These are phyloP conservation scores for Gigaspora rosea DNA, from an alignment of 192 early-diverging fungal species.

Conservation along the genomic window DNA sequence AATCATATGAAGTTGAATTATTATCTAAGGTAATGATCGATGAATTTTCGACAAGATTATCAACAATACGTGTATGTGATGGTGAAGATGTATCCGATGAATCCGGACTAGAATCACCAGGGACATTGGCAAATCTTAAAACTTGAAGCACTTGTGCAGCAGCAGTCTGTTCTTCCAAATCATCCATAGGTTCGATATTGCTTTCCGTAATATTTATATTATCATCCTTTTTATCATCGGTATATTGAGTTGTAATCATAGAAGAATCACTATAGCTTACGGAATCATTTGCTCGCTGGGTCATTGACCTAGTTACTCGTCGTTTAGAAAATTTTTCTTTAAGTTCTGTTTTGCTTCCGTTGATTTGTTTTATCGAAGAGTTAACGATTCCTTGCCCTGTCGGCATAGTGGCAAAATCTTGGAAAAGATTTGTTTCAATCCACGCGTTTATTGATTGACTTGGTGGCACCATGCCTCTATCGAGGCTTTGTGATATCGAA, in stretches of 20 bases:
- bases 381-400: not conserved
- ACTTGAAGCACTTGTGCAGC: constrained; percentile 16
- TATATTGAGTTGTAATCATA: not conserved
- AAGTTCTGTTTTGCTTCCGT: not conserved
- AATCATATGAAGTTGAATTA: too few species aligned
- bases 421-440: constrained; percentile 27
- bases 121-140: constrained; percentile 5
- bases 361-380: not conserved
- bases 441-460: constrained; percentile 28
- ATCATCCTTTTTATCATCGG: not conserved
- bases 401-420: constrained; percentile 29
- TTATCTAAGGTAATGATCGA: not conserved
- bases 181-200: constrained; percentile 5
- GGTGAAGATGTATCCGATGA: not conserved
- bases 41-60: not conserved
- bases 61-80: not conserved
- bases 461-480: constrained; percentile 27
- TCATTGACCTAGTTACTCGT: constrained; percentile 14
- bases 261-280: not conserved
- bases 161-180: constrained; percentile 31
- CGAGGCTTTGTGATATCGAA: constrained; percentile 23
- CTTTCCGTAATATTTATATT: not conserved
- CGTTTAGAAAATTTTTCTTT: not conserved
- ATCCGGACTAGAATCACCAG: not conserved
- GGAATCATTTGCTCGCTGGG: not conserved